Evolutionary conservation across 345 rosid species (phyloP), one percentile per base, ranked within the genome.

Genomic region (Diplotaxis tenuifolia): DNA sequence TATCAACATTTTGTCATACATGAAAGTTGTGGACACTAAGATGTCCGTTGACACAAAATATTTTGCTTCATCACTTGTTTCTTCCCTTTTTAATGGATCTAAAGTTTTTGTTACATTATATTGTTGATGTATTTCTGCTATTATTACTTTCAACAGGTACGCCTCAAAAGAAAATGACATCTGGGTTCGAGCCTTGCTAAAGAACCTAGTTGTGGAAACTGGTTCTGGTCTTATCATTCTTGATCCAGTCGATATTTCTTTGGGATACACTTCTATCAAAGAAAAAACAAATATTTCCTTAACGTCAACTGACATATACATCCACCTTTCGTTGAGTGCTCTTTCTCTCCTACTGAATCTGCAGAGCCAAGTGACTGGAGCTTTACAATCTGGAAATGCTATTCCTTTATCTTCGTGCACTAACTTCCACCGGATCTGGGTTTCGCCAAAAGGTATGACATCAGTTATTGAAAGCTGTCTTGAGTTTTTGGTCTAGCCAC

Each of bases 161-260:
- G 97, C 99, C 40, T 82, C 96, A 76, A 95, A 90, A 85, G 99
- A 84, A 75, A 89, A 89, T 83, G 99, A 92, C 81, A 88, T 82
- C 52, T 95, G 99, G 99, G 84, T 90, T 49, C 89, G 96, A 21
- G 89, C 98, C 45, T 79, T 87, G 65, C 79, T 89, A 82, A 95
- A 92, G 86, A 92, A 86, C 79, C 82, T 95, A 73, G 88, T 85
- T 9, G 76, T 95, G 61, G 99, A 95, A 84, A 85, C 98, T 71
- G 99, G 98, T 74, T 95, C 99, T 75, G 99, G 99, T 79, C 96
- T 95, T 74, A 81, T 85, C 71, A 86, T 95, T 82, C 84, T 95
- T 62, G 96, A 88, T 75, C 96, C 97, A 31, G 89, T 90, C 47
- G 97, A 92, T 84, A 79, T 95, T 60, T 92, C 98, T 0, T 92